A percentile compares a stretch with the other conserved stretches of the same genome.
These are phyloP conservation scores for Juncus effusus DNA, from an alignment of 176 grass and related monocot genomes.

Conservation along the genomic window DNA sequence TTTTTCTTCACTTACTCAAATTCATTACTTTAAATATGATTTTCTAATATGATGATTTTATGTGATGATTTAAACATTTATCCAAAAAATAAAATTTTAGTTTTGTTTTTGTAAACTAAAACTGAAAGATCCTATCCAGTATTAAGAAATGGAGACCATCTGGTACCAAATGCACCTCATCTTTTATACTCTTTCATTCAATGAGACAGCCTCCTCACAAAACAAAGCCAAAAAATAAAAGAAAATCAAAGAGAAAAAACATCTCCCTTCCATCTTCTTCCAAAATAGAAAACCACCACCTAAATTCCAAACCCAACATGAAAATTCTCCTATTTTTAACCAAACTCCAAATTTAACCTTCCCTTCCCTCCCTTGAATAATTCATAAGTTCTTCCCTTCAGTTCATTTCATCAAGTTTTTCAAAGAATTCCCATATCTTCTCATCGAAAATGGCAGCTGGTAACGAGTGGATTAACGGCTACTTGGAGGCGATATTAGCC, in stretches of 20 bases:
- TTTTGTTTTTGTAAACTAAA: too few species aligned
- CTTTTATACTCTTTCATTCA: constrained; percentile 23
- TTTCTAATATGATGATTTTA: too few species aligned
- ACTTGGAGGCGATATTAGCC: constrained; percentile 92
- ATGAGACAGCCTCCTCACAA: constrained; percentile 18
- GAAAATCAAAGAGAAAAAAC: background rate
- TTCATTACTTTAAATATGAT: too few species aligned
- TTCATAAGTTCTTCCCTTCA: constrained; percentile 8
- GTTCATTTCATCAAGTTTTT: constrained; percentile 1
- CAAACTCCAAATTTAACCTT: constrained; percentile 13
- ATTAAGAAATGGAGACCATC: background rate
- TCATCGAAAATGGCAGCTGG: constrained; percentile 36
- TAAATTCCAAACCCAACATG: constrained; percentile 4
- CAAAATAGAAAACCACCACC: background rate
- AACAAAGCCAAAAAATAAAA: constrained; percentile 14
- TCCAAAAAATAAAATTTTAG: too few species aligned
- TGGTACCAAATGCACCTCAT: constrained; percentile 23
- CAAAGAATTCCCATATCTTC: background rate
- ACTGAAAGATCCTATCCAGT: background rate
- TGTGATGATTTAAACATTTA: too few species aligned
- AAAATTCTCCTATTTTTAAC: constrained; percentile 20
- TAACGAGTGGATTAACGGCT: constrained; percentile 98
- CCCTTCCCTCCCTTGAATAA: background rate
- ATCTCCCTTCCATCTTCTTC: background rate
- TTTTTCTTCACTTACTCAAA: too few species aligned